Percentiles rank a stretch among this genome's conserved stretches.
Evolutionary conservation across 106 monocot genomes (phyloP).

Genomic region (Agapanthus africanus): DNA sequence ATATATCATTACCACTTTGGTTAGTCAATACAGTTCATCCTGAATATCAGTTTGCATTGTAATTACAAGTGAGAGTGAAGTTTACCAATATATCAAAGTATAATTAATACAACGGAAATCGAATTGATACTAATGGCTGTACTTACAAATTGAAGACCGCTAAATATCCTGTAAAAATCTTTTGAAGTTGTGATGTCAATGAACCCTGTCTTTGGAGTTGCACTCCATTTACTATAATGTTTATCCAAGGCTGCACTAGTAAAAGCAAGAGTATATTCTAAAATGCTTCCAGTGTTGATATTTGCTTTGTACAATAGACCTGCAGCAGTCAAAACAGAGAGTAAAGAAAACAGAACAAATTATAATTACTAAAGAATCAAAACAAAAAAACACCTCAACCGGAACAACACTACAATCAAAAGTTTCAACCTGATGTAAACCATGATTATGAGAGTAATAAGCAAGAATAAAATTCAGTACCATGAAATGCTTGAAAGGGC

Average conservation of each 20-base stretch:
- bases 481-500: background rate
- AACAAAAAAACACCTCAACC: background rate
- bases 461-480: background rate
- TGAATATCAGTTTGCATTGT: background rate
- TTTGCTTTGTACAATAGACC: conserved; percentile 79
- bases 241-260: conserved; percentile 93
- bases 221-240: conserved; percentile 87
- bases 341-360: conserved; percentile 1
- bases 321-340: conserved; percentile 16
- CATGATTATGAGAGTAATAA: background rate
- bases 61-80: background rate
- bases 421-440: background rate
- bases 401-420: background rate
- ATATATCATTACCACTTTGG: background rate
- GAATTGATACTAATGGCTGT: too few species aligned
- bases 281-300: conserved; percentile 67
- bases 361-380: background rate
- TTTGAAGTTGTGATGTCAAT: conserved; percentile 93
- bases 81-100: background rate
- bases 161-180: conserved; percentile 96
- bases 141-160: conserved; percentile 97
- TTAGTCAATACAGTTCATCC: background rate
- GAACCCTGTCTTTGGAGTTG: conserved; percentile 88
- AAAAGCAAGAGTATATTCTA: conserved; percentile 98
- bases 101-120: background rate